These are phyloP conservation scores for Sarcodon aspratus DNA, from an alignment of 768 basidiomycete genomes.

Conservation along the genomic window DNA sequence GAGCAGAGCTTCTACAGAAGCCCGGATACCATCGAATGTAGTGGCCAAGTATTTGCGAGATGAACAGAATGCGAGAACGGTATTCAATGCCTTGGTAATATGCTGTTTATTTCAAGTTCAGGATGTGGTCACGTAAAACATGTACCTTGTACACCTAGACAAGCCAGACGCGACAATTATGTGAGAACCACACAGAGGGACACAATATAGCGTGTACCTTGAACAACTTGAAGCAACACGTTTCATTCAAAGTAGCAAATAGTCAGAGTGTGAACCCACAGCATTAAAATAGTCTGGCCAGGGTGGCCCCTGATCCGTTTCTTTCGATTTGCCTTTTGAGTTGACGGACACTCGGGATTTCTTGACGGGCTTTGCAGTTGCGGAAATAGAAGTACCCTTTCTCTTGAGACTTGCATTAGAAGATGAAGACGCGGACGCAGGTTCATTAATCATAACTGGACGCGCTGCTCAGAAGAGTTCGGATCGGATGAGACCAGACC, in stretches of 20 bases:
- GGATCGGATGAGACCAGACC: background rate
- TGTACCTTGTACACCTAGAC: slow-evolving; percentile 33
- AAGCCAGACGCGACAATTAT: slow-evolving; percentile 2
- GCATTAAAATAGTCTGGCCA: slow-evolving; percentile 18
- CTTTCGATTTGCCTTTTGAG: slow-evolving; percentile 1
- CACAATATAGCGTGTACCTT: slow-evolving; percentile 32
- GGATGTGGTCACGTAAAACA: background rate
- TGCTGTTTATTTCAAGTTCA: background rate
- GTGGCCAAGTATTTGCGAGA: slow-evolving; percentile 71
- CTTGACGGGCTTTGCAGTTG: slow-evolving; percentile 3
- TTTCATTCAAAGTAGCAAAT: background rate
- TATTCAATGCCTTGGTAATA: slow-evolving; percentile 61
- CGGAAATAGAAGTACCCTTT: background rate
- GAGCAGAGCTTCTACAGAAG: slow-evolving; percentile 71
- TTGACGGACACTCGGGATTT: slow-evolving; percentile 7
- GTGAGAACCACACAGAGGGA: background rate
- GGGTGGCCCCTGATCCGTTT: background rate
- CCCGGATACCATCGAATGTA: slow-evolving; percentile 64
- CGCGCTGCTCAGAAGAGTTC: background rate
- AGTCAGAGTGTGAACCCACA: slow-evolving; percentile 4
- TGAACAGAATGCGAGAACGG: slow-evolving; percentile 80
- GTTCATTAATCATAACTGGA: background rate
- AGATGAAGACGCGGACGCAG: background rate
- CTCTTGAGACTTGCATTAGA: background rate
- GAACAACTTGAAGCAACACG: slow-evolving; percentile 27